Evolutionary conservation across 495 filamentous ascomycete species (phyloP).

Genomic region (Neurospora sp.): DNA sequence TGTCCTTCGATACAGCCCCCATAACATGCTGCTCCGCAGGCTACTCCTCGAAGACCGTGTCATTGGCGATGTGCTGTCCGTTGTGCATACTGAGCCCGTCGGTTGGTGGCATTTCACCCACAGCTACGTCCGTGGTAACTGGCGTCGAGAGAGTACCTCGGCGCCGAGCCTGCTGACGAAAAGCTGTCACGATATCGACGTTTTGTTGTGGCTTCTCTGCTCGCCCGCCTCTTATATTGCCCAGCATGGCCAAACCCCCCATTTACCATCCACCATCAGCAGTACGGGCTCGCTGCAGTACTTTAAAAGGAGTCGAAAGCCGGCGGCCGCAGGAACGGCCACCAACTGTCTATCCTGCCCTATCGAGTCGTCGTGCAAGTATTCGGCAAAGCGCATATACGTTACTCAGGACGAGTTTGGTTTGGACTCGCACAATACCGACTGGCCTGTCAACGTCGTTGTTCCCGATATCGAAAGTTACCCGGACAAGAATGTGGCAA

Average conservation of each 20-base stretch:
- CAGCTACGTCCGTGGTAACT: constrained; percentile 89
- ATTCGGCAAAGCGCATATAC: constrained; percentile 78
- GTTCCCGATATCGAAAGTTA: constrained; percentile 83
- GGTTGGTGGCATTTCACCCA: constrained; percentile 96
- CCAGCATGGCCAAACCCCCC: constrained; percentile 36
- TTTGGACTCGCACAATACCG: constrained; percentile 43
- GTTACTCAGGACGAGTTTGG: constrained; percentile 37
- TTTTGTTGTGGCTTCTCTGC: constrained; percentile 79
- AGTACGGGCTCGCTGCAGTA: constrained; percentile 65
- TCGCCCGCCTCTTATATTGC: constrained; percentile 40
- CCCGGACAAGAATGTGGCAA: constrained; percentile 28
- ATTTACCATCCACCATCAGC: constrained; percentile 62
- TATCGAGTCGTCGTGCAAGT: constrained; percentile 63
- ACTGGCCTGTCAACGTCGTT: constrained; percentile 83
- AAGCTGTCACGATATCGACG: constrained; percentile 89
- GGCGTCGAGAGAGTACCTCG: constrained; percentile 65
- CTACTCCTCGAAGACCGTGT: constrained; percentile 61
- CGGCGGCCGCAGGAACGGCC: constrained; percentile 55
- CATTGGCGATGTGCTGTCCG: constrained; percentile 77
- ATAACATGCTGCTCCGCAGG: constrained; percentile 75
- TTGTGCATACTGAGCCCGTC: constrained; percentile 89
- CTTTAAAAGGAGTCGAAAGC: constrained; percentile 67
- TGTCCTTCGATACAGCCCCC: constrained; percentile 76
- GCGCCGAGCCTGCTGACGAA: constrained; percentile 83
- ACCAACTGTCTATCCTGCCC: constrained; percentile 83